A percentile compares a stretch with the other conserved stretches of the same genome.
These are phyloP conservation scores for Globisporangium irregulare DNA, from an alignment of 352 stramenopile genomes.

Conservation along the genomic window DNA sequence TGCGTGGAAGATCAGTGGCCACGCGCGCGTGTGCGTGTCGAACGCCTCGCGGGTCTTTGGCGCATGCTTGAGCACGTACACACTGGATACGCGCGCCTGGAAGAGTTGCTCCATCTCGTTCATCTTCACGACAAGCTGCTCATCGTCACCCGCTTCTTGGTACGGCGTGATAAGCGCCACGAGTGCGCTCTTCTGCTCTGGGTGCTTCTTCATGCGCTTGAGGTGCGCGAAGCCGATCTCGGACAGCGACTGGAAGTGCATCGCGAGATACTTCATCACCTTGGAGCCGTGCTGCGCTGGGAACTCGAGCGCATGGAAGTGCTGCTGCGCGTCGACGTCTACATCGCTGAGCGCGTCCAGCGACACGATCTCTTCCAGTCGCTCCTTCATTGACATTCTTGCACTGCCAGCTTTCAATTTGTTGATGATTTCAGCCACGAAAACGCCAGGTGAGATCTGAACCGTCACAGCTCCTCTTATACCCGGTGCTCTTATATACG, in stretches of 20 bases:
- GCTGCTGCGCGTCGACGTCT: slow-evolving; percentile 46
- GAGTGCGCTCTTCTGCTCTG: slow-evolving; percentile 30
- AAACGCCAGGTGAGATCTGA: neutral
- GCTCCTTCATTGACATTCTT: slow-evolving; percentile 11
- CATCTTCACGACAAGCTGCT: neutral
- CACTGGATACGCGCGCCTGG: slow-evolving; percentile 39
- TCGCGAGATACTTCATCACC: slow-evolving; percentile 61
- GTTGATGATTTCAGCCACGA: neutral
- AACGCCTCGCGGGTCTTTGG: slow-evolving; percentile 61
- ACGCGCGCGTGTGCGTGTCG: slow-evolving; percentile 52
- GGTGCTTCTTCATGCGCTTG: slow-evolving; percentile 82
- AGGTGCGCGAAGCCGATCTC: slow-evolving; percentile 72
- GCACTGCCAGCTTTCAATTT: neutral
- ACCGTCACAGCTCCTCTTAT: neutral
- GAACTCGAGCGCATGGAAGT: slow-evolving; percentile 72
- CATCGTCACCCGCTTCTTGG: slow-evolving; percentile 5
- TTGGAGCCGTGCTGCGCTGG: slow-evolving; percentile 52
- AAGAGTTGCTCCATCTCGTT: slow-evolving; percentile 36
- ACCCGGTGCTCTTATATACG: neutral
- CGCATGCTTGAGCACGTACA: slow-evolving; percentile 49
- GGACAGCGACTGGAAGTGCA: slow-evolving; percentile 47
- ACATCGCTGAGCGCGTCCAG: slow-evolving; percentile 22
- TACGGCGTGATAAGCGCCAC: slow-evolving; percentile 55
- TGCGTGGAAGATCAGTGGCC: slow-evolving; percentile 80
- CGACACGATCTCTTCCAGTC: slow-evolving; percentile 44